Base-by-base conservation (phyloP, 2,329 filamentous ascomycete genomes). In the Thelonectria discophora region DNA sequence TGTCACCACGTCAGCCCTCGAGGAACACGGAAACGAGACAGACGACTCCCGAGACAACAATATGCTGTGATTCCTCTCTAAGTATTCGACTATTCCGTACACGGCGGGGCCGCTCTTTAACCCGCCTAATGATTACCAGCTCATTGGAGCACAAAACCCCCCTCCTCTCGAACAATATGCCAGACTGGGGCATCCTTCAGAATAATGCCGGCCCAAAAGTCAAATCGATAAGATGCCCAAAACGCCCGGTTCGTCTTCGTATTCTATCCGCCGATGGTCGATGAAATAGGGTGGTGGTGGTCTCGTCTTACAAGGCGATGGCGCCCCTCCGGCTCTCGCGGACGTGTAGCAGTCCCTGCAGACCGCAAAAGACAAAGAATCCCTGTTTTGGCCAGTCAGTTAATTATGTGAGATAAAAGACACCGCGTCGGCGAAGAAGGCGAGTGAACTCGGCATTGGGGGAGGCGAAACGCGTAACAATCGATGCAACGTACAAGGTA, bases 301-400 rank as follows among this genome's bases (percentile, higher is more conserved):
- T 30, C 9, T 66, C 55, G 61, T 77, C 9, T 57, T 77, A 85
- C 75, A 97, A 82, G 62, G 90, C 88, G 80, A 97, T 97, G 64
- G 92, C 90, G 66, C 94, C 94, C 75, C 91, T 85, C 77, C 91
- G 86, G 79, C 88, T 93, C 78, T 94, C 90, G 77, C 93, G 89
- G 72, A 92, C 80, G 78, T 98, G 93, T 64, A 97, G 85, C 74
- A 91, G 87, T 65, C 93, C 94, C 78, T 98, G 94, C 69, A 94
- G 87, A 60, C 90, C 91, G 79, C 94, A 98, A 81, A 97, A 97
- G 52, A 96, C 84, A 58, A 97, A 86, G 83, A 98, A 98, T 17
- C 85, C 88, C 94, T 30, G 27, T 30, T 96, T n/a, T 7, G 67
- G 18, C 20, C 2, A 12, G 53, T 62, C n/a, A 70, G 65, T 51